These are phyloP conservation scores for Hypericum androsaemum DNA, from an alignment of 345 rosid species.

Conservation along the genomic window DNA sequence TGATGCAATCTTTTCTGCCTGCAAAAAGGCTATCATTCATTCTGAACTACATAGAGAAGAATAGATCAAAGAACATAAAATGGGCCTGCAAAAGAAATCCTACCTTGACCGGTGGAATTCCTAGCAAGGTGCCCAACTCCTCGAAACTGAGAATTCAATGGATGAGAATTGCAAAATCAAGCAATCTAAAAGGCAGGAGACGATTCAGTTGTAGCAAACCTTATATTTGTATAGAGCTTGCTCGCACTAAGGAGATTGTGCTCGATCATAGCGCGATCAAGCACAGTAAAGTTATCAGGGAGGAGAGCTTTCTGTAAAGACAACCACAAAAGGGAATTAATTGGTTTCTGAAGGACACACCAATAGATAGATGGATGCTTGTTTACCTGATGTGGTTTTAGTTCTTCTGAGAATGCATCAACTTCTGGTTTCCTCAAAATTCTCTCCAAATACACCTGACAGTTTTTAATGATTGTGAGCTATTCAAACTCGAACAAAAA, in stretches of 20 bases:
- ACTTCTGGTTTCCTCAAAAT: constrained; percentile 92
- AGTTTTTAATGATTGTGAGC: constrained; percentile 13
- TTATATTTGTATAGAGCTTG: constrained; percentile 91
- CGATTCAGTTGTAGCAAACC: constrained; percentile 28
- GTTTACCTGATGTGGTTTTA: constrained; percentile 84
- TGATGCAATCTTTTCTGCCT: constrained; percentile 99
- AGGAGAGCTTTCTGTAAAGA: constrained; percentile 70
- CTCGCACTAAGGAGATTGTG: constrained; percentile 96
- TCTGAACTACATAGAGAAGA: too few species aligned
- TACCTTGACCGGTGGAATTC: constrained; percentile 88
- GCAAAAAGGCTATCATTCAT: constrained; percentile 2
- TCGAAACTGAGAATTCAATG: constrained; percentile 48
- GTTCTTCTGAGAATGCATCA: constrained; percentile 84
- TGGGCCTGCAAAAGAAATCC: neutral
- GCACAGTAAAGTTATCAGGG: constrained; percentile 89
- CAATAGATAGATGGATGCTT: constrained; percentile 5
- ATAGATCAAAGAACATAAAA: too few species aligned
- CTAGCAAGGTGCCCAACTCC: constrained; percentile 92
- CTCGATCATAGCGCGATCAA: constrained; percentile 97
- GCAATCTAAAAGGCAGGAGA: neutral
- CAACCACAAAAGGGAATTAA: constrained; percentile 14
- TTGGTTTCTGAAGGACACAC: constrained; percentile 2
- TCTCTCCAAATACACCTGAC: constrained; percentile 87
- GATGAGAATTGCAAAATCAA: constrained; percentile 7
- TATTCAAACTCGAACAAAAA: neutral